Evolutionary conservation across 345 rosid genomes (phyloP), one percentile per base, ranked within the genome.

Genomic region (Murraya paniculata): DNA sequence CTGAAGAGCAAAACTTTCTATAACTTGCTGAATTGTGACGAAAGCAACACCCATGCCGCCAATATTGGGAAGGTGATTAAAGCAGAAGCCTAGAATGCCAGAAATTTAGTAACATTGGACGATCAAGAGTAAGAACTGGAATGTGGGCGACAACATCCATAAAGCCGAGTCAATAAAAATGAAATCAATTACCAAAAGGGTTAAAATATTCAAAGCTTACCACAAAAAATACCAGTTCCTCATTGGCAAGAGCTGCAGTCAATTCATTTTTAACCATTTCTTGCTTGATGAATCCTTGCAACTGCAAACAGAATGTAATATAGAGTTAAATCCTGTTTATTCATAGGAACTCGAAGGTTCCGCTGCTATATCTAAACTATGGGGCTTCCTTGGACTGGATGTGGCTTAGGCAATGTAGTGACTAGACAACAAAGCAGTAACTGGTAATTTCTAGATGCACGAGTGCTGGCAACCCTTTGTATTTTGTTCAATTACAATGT

Each of bases 181-280:
- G 59, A 55, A 5, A 50, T 36, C 14, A 36, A 9, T 38, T n/a
- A 53, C 39, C n/a, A 22, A n/a, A 45, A 24, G 14, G 31, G 73
- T 16, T 28, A 19, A 55, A 9, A 38, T 10, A 56, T 2, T 13
- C 70, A 48, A 24, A 65, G 74, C 86, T 24, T 92, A 92, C 98
- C 94, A 93, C 76, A 73, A 93, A 85, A 84, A 93, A 93, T 75
- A 91, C 90, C 30, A 93, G 71, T 82, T 93, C 94, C 77, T 77
- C 67, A 69, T 88, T 92, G 21, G 88, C 94, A 14, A 93, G 79
- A 33, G 85, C 76, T 22, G 92, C 91, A 33, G 91, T 91, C 74
- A 93, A 57, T 76, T 89, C 86, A 38, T 82, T 88, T 81, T 86
- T 87, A 75, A 80, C 88, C 93, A 95, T 90, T 85, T 86, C 87